Evolutionary conservation across 148 eudicot species (phyloP).

Genomic region (Rhododendron vialii): DNA sequence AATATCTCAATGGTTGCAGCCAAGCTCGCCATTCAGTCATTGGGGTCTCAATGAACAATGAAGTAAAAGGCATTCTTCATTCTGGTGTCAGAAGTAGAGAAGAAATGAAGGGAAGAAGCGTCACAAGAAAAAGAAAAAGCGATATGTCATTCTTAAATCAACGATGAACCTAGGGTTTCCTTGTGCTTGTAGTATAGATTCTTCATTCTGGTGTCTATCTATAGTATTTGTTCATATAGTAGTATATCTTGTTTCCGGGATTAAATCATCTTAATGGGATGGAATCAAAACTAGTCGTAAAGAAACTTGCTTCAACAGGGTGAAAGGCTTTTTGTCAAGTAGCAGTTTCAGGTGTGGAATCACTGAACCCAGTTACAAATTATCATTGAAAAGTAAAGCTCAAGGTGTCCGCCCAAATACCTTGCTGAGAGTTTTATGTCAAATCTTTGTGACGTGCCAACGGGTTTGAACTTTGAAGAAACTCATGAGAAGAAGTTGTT

Average conservation of each 20-base stretch:
- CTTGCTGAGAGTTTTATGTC: background rate
- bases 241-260: background rate
- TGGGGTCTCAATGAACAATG: constrained; percentile 9
- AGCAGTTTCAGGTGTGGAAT: background rate
- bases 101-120: background rate
- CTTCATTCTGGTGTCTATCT: background rate
- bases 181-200: background rate
- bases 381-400: background rate
- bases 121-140: background rate
- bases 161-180: background rate
- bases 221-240: background rate
- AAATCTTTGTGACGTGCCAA: background rate
- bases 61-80: background rate
- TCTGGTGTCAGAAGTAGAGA: background rate
- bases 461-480: too few relatives aligned
- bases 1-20: constrained; percentile 38
- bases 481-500: too few relatives aligned
- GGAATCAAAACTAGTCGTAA: background rate
- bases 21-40: constrained; percentile 50
- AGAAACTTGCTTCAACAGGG: background rate
- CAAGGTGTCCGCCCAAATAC: background rate
- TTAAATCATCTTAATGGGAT: background rate
- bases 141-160: background rate
- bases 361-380: background rate
- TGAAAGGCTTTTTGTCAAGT: background rate